A percentile compares a stretch with the other conserved stretches of the same genome.
Evolutionary conservation across 2,329 filamentous ascomycete genomes (phyloP).

Genomic region (Botryotinia convoluta): DNA sequence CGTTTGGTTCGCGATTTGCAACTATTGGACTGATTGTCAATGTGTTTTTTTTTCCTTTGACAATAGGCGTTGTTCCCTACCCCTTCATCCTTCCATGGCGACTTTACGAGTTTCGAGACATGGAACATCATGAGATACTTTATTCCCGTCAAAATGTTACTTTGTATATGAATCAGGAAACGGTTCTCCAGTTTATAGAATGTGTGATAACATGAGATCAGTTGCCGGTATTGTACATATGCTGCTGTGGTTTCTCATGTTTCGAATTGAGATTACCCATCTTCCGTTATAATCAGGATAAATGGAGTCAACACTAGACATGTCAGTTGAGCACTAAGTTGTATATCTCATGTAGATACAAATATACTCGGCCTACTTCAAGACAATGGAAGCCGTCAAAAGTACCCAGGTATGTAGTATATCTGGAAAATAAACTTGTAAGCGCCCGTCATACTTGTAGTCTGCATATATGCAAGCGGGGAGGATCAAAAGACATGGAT

Average conservation of each 20-base stretch:
- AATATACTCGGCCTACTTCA: not conserved
- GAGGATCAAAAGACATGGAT: constrained; percentile 18
- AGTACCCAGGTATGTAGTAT: not conserved
- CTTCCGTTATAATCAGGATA: not conserved
- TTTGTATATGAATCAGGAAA: not conserved
- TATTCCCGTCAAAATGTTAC: not conserved
- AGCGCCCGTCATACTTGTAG: constrained; percentile 13
- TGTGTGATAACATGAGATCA: not conserved
- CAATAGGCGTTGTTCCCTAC: not conserved
- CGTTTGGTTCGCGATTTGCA: not conserved
- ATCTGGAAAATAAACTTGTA: constrained; percentile 3
- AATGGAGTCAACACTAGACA: not conserved
- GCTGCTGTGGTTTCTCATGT: not conserved
- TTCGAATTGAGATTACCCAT: constrained; percentile 11
- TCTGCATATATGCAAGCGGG: constrained; percentile 14
- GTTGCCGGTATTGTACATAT: not conserved
- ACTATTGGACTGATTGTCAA: not conserved
- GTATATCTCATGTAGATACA: not conserved
- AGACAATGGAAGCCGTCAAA: not conserved
- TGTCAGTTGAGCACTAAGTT: constrained; percentile 4
- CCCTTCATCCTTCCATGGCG: not conserved
- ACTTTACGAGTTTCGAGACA: not conserved
- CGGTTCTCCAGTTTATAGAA: not conserved
- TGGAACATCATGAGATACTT: not conserved
- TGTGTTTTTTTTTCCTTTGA: not conserved